Evolutionary conservation across 257 asterid species (phyloP).

Genomic region (Solanum stenotomum): DNA sequence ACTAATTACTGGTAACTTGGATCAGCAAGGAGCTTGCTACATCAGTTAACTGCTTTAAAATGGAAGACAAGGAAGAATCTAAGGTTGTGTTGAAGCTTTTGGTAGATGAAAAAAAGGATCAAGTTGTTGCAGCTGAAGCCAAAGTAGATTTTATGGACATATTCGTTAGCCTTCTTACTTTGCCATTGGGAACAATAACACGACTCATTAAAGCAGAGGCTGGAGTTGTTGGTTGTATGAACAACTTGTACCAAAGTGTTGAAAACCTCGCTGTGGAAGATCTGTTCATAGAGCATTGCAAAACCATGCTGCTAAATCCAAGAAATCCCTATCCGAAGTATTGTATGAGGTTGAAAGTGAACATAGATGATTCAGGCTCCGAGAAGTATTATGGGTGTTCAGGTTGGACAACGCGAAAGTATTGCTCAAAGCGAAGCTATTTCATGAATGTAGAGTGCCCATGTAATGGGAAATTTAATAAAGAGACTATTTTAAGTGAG

Average conservation of each 20-base stretch:
- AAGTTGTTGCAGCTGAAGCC: conserved; percentile 6
- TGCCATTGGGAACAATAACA: background rate
- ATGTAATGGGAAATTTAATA: background rate
- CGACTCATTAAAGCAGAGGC: background rate
- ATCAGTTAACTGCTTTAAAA: background rate
- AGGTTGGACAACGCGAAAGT: too few relatives aligned
- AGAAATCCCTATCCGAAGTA: background rate
- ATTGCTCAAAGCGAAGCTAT: background rate
- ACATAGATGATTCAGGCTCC: background rate
- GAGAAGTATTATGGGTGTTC: background rate
- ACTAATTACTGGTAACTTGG: background rate
- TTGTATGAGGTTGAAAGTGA: background rate
- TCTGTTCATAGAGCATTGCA: background rate
- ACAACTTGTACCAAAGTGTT: background rate
- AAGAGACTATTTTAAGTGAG: background rate
- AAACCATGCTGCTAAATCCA: background rate
- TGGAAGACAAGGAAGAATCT: background rate
- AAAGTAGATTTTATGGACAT: background rate
- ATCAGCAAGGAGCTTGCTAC: background rate
- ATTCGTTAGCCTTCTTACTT: background rate
- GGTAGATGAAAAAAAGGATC: background rate
- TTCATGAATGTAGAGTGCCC: background rate
- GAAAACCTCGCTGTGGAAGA: background rate
- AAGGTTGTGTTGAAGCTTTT: background rate
- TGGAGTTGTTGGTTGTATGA: background rate